Evolutionary conservation across 257 asterid species (phyloP).

Genomic region (Ilex asprella): DNA sequence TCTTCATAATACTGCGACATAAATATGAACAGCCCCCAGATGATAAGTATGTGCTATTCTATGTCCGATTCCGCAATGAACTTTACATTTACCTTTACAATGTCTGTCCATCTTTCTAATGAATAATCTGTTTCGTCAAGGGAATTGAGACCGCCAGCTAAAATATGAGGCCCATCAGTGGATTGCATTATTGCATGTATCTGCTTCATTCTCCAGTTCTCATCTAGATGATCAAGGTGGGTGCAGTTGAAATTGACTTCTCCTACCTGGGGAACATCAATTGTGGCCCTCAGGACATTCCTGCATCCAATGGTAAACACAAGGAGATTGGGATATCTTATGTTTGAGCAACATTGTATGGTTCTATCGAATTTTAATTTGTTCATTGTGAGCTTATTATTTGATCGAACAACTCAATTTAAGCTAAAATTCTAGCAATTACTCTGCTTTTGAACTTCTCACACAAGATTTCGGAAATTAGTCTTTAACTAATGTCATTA

Average conservation of each 20-base stretch:
- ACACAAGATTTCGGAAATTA: too few species aligned
- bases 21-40: neutral
- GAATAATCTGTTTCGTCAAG: constrained; percentile 89
- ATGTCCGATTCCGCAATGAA: neutral
- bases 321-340: too few species aligned
- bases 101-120: constrained; percentile 85
- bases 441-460: too few species aligned
- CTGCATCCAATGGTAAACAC: constrained; percentile 32
- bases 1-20: constrained; percentile 71
- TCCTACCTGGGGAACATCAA: constrained; percentile 76
- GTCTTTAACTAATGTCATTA: too few species aligned
- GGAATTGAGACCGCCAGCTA: constrained; percentile 90
- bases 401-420: too few species aligned
- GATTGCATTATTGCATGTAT: constrained; percentile 70
- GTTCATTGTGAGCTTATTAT: too few species aligned
- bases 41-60: neutral
- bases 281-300: constrained; percentile 89
- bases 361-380: too few species aligned
- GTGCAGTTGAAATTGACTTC: constrained; percentile 80
- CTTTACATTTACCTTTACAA: constrained; percentile 48
- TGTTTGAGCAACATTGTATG: too few species aligned
- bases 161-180: constrained; percentile 65
- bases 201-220: constrained; percentile 93
- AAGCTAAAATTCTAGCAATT: too few species aligned
- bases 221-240: constrained; percentile 77